phyloP scores from a whole-genome alignment of 176 grass and related monocot species.

The Triticum dicoccoides region DNA sequence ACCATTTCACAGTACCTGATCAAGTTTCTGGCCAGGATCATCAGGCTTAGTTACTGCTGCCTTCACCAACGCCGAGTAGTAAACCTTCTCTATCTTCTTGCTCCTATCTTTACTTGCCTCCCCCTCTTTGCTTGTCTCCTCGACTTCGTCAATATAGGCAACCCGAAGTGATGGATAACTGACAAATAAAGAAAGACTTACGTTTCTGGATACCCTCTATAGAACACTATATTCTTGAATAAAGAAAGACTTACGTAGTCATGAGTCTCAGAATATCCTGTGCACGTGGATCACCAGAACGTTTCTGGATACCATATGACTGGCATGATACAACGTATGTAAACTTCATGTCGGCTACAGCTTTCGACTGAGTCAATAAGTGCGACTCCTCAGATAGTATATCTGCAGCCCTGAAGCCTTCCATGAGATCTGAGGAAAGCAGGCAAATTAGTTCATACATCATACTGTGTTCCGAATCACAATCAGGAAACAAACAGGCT shows the following conservation, averaged over 20 bases:
- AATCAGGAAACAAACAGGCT: constrained; percentile 20
- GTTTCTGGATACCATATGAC: constrained; percentile 97
- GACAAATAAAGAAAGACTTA: constrained; percentile 42
- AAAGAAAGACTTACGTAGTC: constrained; percentile 64
- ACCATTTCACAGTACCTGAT: constrained; percentile 60
- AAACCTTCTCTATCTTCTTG: constrained; percentile 89
- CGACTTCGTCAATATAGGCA: constrained; percentile 98
- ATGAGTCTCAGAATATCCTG: constrained; percentile 89
- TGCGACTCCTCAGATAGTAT: constrained; percentile 64
- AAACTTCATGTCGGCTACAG: constrained; percentile 98
- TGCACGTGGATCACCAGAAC: constrained; percentile 59
- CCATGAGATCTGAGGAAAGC: constrained; percentile 73
- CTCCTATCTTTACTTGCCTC: constrained; percentile 53
- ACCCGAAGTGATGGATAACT: constrained; percentile 93
- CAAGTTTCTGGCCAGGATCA: constrained; percentile 75
- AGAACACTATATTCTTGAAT: constrained; percentile 11
- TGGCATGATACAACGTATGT: constrained; percentile 97
- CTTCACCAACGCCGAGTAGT: constrained; percentile 79
- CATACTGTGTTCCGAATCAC: neutral
- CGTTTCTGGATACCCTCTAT: constrained; percentile 5
- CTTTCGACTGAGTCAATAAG: constrained; percentile 80
- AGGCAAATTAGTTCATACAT: constrained; percentile 24
- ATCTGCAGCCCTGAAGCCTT: constrained; percentile 79
- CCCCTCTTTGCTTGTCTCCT: constrained; percentile 69
- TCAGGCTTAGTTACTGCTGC: constrained; percentile 62